Base-by-base conservation (phyloP, 2,329 filamentous ascomycete species). In the Curvularia sp. region DNA sequence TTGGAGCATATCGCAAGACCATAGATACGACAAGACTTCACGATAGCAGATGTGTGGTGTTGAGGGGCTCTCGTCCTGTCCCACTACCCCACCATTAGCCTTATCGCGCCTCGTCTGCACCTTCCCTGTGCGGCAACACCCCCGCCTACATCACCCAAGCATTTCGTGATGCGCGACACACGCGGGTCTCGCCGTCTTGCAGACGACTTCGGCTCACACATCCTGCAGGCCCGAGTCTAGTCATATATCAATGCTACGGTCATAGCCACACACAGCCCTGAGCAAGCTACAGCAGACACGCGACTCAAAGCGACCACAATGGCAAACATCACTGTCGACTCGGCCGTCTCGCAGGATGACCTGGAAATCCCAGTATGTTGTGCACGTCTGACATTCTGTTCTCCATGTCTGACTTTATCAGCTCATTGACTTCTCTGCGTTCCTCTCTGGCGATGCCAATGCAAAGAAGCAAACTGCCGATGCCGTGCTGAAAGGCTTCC, bases 361-460 rank as follows among this genome's bases (percentile, higher is more conserved):
- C 62, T 78, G 22, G 70, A 75, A 51, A 79, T 79, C 48, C 77
- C 77, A 3, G 77, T 77, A 67, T 12, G 47, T n/a, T 5, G 4
- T 35, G 10, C 41, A 13, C 26, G 10, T 2, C 18, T 3, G 39
- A 1, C 3, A 6, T 3, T 18, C n/a, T 8, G 12, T 15, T 2
- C 5, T 13, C 7, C 22, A 10, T 33, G 0, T 26, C 50, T 61
- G 35, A 61, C 42, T 5, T 28, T 20, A 5, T 2, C 58, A 93
- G 90, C 84, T 93, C 68, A 90, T 93, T 72, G 88, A 96, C 82
- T 93, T 96, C 75, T 86, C 86, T 12, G 82, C 82, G 43, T 95
- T 93, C 77, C 85, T 91, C 49, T 77, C 83, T 57, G 89, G 89
- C 33, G 82, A 84, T 20, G 79, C 85, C 0, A 69, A 82, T 9